A percentile compares a stretch with the other conserved stretches of the same genome.
These are phyloP conservation scores for Alternaria arborescens DNA, from an alignment of 2,329 filamentous ascomycete genomes.

Conservation along the genomic window DNA sequence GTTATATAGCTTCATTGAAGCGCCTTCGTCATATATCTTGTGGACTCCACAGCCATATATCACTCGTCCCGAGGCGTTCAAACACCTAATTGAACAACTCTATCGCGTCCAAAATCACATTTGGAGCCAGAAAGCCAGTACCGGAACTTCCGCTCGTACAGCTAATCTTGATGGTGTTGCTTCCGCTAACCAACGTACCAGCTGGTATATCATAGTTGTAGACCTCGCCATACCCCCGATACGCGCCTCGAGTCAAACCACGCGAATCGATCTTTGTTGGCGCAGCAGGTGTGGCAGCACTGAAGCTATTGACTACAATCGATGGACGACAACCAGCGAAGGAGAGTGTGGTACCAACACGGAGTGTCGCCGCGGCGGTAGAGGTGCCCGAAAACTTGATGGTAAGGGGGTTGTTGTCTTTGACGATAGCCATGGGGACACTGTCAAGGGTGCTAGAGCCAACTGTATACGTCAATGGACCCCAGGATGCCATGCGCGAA, in stretches of 20 bases:
- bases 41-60: no score
- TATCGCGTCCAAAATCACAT: constrained; percentile 53
- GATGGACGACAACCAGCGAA: constrained; percentile 68
- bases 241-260: constrained; percentile 71
- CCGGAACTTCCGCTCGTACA: constrained; percentile 68
- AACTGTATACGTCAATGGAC: constrained; percentile 67
- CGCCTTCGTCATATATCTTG: background rate
- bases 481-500: constrained; percentile 69
- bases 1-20: background rate
- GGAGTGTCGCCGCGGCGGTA: constrained; percentile 64
- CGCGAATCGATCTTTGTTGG: constrained; percentile 71
- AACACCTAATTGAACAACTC: constrained; percentile 39
- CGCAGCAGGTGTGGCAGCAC: constrained; percentile 58
- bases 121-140: constrained; percentile 65
- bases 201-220: constrained; percentile 69
- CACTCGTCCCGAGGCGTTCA: background rate
- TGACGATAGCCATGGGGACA: constrained; percentile 74
- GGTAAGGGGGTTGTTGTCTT: constrained; percentile 67
- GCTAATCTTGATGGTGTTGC: constrained; percentile 69
- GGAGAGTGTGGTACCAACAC: constrained; percentile 70
- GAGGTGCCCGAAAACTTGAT: constrained; percentile 67
- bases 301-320: constrained; percentile 65
- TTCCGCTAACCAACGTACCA: constrained; percentile 66
- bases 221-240: constrained; percentile 69
- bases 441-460: constrained; percentile 61